Base-by-base conservation (phyloP, 352 stramenopile species). In the Globisporangium cylindrosporum region DNA sequence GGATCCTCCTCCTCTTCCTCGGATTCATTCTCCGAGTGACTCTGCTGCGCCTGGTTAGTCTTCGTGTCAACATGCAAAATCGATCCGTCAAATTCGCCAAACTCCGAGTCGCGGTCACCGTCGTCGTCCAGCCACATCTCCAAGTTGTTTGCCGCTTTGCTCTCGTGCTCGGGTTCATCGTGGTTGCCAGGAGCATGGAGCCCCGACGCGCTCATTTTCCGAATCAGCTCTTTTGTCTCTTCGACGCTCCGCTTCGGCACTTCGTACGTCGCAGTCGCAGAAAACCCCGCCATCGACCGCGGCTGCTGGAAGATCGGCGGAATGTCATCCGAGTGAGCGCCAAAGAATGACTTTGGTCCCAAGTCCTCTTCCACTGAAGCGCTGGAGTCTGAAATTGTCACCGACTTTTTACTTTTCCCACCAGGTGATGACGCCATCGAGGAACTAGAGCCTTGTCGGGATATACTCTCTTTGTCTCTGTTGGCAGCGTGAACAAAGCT, bases 1-100 rank as follows among this genome's bases (percentile, higher is more conserved):
- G 68, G 64, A 22, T 74, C 78, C 20, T 83, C 79, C 4, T 84
- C 73, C n/a, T 76, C 74, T 20, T 36, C 24, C 5, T 49, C 15
- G 56, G 43, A 53, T n/a, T 38, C 48, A 9, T 12, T 57, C 7
- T 65, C 25, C 3, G 32, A 22, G 6, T 20, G 38, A 24, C 1
- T 43, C 22, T 24, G 65, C 34, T 34, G 32, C 9, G 1, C 1
- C 15, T 14, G 20, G 7, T 10, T 10, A 25, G 12, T 56, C 15
- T n/a, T 41, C 5, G 27, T 20, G 7, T 15, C 65, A 4, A 60
- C 27, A 41, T 76, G 66, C 36, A 80, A 12, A 8, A 83, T 68
- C 15, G 77, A 81, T 0, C 56, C 73, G n/a, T 73, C 77, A 34
- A 73, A 67, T 10, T 34, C 25, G 6, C 12, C 59, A 62, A 71